Evolutionary conservation across 805 yeast species (phyloP).

Genomic region (Pichia exigua): DNA sequence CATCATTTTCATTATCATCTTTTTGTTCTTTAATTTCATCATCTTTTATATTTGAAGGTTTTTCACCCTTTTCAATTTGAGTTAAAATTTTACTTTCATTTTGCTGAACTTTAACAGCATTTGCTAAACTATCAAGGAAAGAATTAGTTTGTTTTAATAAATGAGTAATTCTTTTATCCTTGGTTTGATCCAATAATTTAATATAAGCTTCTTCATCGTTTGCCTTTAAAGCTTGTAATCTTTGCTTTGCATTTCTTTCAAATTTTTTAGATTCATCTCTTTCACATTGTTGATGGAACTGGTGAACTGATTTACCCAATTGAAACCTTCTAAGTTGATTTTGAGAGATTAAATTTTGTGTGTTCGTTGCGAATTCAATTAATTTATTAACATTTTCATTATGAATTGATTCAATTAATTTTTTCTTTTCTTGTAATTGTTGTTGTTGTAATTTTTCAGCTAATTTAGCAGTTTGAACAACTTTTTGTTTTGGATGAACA

Average conservation of each 20-base stretch:
- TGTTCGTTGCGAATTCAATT: slow-evolving; percentile 27
- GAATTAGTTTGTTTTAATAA: slow-evolving; percentile 71
- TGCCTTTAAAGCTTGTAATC: slow-evolving; percentile 79
- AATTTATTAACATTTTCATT: slow-evolving; percentile 37
- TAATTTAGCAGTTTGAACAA: slow-evolving; percentile 65
- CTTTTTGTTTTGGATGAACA: slow-evolving; percentile 59
- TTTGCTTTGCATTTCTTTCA: slow-evolving; percentile 78
- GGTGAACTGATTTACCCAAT: slow-evolving; percentile 32
- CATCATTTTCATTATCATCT: slow-evolving; percentile 21
- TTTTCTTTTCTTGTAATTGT: slow-evolving; percentile 52
- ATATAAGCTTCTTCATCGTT: slow-evolving; percentile 86
- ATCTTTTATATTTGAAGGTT: slow-evolving; percentile 5
- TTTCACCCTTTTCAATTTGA: slow-evolving; percentile 23
- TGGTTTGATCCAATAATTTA: slow-evolving; percentile 75
- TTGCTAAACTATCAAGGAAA: slow-evolving; percentile 70
- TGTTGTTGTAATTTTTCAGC: slow-evolving; percentile 73
- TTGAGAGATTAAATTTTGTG: slow-evolving; percentile 24
- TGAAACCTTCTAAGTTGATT: slow-evolving; percentile 25
- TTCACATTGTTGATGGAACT: slow-evolving; percentile 51
- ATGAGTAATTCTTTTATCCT: slow-evolving; percentile 82
- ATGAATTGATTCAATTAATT: slow-evolving; percentile 43
- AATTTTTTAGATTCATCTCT: slow-evolving; percentile 69
- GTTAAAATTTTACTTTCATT: slow-evolving; percentile 36
- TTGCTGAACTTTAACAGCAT: slow-evolving; percentile 74
- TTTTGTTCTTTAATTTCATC: slow-evolving; percentile 14